Evolutionary conservation across 1,284 basidiomycete genomes (phyloP), one percentile per base, ranked within the genome.

Genomic region (Xerocomus cyaneibrunnescens): DNA sequence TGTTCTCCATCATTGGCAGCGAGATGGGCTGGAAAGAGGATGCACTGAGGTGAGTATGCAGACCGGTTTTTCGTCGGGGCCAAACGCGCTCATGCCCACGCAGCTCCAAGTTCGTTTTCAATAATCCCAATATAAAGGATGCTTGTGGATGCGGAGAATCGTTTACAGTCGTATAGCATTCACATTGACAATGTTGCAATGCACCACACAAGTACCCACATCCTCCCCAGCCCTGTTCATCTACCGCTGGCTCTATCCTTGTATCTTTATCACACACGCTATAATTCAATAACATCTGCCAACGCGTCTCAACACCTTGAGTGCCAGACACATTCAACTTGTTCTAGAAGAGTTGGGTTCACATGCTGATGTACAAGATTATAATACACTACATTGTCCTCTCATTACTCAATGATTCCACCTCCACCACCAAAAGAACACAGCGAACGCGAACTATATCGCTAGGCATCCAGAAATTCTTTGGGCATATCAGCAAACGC

Each of bases 11-110:
- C 65, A 98, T 99, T 59, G 97, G 97, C 37, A 95, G 92, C 68
- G 89, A 90, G 76, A 99, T 99, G 97, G 94, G 97, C 68, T 99
- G 97, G 97, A 81, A 89, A 57, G 97, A 99, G 75, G 92, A 94
- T 70, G 73, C 84, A 31, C 73, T 98, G 41, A 94, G 91, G 87
- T 89, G 49, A 53, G 79, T 72, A 7, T 23, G 28, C 19, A 41
- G 71, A 7, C 43, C 21, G n/a, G 31, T 51, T 35, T 44, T 39
- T 17, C 17, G 36, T 14, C 12, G 28, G 38, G 51, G 17, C 41
- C 41, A 27, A 47, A 46, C 5, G 21, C 38, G 34, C 44, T 58
- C 22, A 64, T 7, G 7, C 19, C 17, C 25, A 9, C 3, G 12
- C 62, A 92, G 91, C 66, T 87, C 92, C 49, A 94, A 92, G 73